Evolutionary conservation across 2,329 filamentous ascomycete species (phyloP), one percentile per base, ranked within the genome.

Genomic region (Cryphonectria carpinicola): DNA sequence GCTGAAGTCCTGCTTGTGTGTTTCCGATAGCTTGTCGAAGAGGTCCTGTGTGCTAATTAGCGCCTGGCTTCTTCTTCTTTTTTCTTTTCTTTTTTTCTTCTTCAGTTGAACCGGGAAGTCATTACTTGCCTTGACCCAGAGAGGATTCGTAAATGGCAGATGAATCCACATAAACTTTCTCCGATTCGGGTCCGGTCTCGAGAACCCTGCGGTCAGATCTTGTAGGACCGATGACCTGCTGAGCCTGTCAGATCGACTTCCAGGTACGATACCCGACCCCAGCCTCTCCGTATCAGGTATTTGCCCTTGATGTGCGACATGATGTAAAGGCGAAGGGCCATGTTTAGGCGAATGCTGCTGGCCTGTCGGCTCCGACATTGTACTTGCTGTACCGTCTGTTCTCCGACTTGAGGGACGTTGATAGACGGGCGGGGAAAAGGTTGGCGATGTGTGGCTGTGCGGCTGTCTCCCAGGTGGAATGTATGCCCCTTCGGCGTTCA

Each of bases 81-180:
- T 4, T 6, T 43, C 14, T 43, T 17, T 43, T 19, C 13, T 43
- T 74, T 49, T 10, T 11, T 4, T n/a, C 8, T 49, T 8, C 19
- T 22, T 39, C 37, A 11, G 37, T 22, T n/a, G 22, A 8, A 8
- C 19, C 4, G 8, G 4, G 10, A 43, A 10, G 17, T 8, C 2
- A 2, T 17, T 8, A 67, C 79, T 71, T 75, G 86, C 86, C 80
- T 86, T 87, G 2, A 88, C 87, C 87, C 87, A 89, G 0, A 84
- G 82, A 0, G 87, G 86, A 66, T 89, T 88, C 11, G 86, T 89
- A 39, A 84, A 88, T 0, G 87, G 85, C 25, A 87, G 73, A 76
- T 89, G 87, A 63, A 89, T 83, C 87, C 87, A 89, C 74, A 86
- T 83, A 73, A 88, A 88, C 75, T 85, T 87, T 35, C 84, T 82